These are phyloP conservation scores for Hericium coralloides DNA, from an alignment of 768 basidiomycete species.

Conservation along the genomic window DNA sequence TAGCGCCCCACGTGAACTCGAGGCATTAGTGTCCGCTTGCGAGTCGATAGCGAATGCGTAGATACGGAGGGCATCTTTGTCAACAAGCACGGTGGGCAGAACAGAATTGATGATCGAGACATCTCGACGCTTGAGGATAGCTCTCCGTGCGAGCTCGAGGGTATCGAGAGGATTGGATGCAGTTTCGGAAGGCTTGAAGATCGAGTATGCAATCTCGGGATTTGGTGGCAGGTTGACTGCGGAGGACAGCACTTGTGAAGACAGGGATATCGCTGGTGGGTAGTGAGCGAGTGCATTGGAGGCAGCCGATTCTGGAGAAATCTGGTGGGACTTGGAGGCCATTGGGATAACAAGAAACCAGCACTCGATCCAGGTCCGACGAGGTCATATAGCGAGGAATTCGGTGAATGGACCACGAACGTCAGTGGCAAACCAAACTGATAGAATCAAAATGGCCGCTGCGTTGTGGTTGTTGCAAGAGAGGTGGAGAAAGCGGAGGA, in stretches of 20 bases:
- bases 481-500: background rate
- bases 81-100: constrained; percentile 41
- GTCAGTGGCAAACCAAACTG: too few species aligned
- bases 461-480: background rate
- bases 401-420: too few species aligned
- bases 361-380: background rate
- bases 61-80: constrained; percentile 33
- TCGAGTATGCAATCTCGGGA: constrained; percentile 36
- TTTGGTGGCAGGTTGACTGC: constrained; percentile 35
- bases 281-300: constrained; percentile 20
- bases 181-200: constrained; percentile 27
- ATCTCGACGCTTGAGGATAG: constrained; percentile 31
- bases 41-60: constrained; percentile 49
- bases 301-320: constrained; percentile 24
- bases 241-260: constrained; percentile 37
- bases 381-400: background rate
- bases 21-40: constrained; percentile 11
- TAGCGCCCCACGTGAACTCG: constrained; percentile 24
- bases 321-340: constrained; percentile 17
- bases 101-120: constrained; percentile 39
- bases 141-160: constrained; percentile 49
- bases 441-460: too few species aligned
- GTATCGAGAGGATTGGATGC: constrained; percentile 26
- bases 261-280: constrained; percentile 25
- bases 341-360: constrained; percentile 8